These are phyloP conservation scores for Neurospora sp. DNA, from an alignment of 495 filamentous ascomycete species.

Conservation along the genomic window DNA sequence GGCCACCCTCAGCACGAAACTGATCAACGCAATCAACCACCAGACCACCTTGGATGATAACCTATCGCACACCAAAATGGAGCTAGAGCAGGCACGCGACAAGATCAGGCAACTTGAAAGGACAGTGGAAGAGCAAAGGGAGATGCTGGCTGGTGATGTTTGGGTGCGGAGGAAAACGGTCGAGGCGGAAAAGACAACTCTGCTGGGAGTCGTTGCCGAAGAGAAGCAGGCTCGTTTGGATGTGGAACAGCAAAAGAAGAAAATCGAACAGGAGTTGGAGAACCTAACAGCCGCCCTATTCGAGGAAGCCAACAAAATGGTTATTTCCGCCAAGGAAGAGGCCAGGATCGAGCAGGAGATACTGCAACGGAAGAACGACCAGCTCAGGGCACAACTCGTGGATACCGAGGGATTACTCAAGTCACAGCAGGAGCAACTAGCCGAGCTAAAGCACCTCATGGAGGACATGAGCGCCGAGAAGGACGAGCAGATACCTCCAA, in stretches of 20 bases:
- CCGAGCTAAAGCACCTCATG: constrained; percentile 84
- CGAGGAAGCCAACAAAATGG: constrained; percentile 96
- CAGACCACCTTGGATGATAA: constrained; percentile 89
- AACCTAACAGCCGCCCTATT: constrained; percentile 81
- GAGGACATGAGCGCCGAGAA: constrained; percentile 69
- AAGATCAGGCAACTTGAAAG: constrained; percentile 59
- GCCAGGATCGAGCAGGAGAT: constrained; percentile 25
- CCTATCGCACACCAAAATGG: constrained; percentile 69
- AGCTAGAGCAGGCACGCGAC: constrained; percentile 65
- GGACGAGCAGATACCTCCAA: constrained; percentile 54
- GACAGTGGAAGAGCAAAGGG: constrained; percentile 32
- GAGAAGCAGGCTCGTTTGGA: constrained; percentile 60
- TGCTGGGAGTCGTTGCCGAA: constrained; percentile 40
- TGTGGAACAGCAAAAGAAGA: constrained; percentile 57
- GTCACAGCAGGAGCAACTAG: constrained; percentile 87
- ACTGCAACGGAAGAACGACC: constrained; percentile 26
- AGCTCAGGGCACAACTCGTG: constrained; percentile 39
- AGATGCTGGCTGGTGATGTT: constrained; percentile 58
- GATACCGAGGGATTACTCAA: constrained; percentile 70
- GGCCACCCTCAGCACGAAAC: constrained; percentile 81
- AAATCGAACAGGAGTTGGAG: constrained; percentile 74
- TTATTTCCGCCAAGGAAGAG: constrained; percentile 49
- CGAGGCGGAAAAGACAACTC: constrained; percentile 31
- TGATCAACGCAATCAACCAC: constrained; percentile 94
- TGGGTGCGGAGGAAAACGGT: constrained; percentile 49